A percentile compares a stretch with the other conserved stretches of the same genome.
phyloP scores from a whole-genome alignment of 305 asterid species.

The Solanum hybrid region DNA sequence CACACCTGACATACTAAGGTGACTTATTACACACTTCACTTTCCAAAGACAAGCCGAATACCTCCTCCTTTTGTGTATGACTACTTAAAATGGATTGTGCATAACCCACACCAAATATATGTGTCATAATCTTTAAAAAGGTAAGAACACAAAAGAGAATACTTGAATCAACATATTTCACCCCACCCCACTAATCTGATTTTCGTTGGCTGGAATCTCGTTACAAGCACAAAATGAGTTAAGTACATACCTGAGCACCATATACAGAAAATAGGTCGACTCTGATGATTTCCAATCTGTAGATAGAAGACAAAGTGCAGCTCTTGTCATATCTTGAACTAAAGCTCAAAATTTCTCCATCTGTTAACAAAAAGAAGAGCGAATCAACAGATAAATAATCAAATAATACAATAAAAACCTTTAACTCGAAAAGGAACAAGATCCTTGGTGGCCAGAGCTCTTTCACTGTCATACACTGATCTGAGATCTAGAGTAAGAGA shows the following conservation, averaged over 20 bases:
- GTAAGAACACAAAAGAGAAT: neutral
- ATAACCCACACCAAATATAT: neutral
- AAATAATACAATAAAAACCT: neutral
- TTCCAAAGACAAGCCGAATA: neutral
- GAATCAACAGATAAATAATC: neutral
- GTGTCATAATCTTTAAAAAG: neutral
- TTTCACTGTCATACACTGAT: neutral
- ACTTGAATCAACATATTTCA: neutral
- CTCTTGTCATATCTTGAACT: constrained; percentile 30
- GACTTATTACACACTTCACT: neutral
- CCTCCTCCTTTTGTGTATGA: neutral
- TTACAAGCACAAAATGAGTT: neutral
- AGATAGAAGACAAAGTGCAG: constrained; percentile 44
- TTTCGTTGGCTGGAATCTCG: neutral
- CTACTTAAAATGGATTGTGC: neutral
- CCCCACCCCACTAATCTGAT: neutral
- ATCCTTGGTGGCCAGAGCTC: neutral
- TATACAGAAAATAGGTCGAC: constrained; percentile 63
- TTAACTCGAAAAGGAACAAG: neutral
- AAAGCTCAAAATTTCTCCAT: constrained; percentile 37
- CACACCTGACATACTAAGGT: neutral
- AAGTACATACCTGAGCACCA: constrained; percentile 64
- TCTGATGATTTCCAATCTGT: constrained; percentile 58
- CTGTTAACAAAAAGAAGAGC: constrained; percentile 25
- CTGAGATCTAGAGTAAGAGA: neutral